Base-by-base conservation (phyloP, 2,329 filamentous ascomycete genomes). In the Diplodia mutila region DNA sequence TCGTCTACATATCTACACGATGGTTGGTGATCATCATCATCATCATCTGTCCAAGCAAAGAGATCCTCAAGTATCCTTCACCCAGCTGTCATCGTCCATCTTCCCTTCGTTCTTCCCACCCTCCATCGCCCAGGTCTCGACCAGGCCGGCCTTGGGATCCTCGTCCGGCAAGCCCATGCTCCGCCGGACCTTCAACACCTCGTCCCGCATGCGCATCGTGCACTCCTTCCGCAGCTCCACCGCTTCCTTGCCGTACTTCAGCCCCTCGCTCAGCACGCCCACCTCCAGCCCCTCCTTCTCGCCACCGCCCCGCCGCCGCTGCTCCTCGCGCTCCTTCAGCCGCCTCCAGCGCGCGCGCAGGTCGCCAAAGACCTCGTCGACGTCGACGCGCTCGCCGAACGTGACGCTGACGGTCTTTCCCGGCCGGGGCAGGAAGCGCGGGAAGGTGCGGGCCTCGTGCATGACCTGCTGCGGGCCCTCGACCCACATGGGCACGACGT, bases 401-500 rank as follows among this genome's bases (percentile, higher is more conserved):
- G 89, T 89, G 61, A 97, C 84, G 57, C 84, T 87, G 61, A 97
- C 83, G 7, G 84, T 85, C 72, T 92, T 90, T 63, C 90, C 89
- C 12, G 88, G 80, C 3, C 94, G 87, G 1, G 95, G 95, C 16
- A 97, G 73, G 74, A 92, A 95, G 14, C 92, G 88, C 0, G 94
- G 95, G 73, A 89, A 97, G 2, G 80, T 81, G 54, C 95, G 87
- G 68, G 89, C 85, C 79, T 98, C 94, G 73, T 92, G 86, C 94
- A 98, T 97, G 72, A 97, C 85, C 68, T 90, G 81, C 76, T 97
- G 91, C 18, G 91, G 91, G 32, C 95, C 95, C 74, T 97, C 92
- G 61, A 98, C 90, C 84, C 96, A 99, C 80, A 99, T 94, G 52
- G 95, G 93, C 42, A 99, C 86, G 23, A 99, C 86, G 72, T 96